Conservation (phyloP, 306 rosid species). For the Styphnolobium japonicum region DNA sequence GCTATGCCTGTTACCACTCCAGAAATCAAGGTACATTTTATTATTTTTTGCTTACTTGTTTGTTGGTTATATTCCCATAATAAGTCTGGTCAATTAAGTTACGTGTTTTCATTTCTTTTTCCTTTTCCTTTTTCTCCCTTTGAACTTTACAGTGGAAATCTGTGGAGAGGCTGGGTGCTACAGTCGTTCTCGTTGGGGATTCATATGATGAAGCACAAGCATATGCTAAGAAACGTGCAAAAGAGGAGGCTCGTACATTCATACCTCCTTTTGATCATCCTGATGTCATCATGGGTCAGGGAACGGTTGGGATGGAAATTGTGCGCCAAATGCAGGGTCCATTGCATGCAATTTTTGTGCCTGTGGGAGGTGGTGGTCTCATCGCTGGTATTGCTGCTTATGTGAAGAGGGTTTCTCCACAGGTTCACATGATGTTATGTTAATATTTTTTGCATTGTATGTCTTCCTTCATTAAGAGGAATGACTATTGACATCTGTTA, state of each 20-base stretch:
- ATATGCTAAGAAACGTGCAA: constrained; percentile 70
- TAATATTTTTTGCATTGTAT: not conserved
- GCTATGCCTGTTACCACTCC: constrained; percentile 94
- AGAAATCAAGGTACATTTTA: constrained; percentile 68
- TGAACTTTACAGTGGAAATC: constrained; percentile 67
- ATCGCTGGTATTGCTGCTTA: constrained; percentile 98
- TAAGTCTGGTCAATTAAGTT: not conserved
- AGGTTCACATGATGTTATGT: constrained; percentile 49
- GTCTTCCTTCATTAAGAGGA: not conserved
- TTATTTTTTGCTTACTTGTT: not conserved
- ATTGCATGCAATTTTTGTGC: constrained; percentile 87
- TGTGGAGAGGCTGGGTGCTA: constrained; percentile 81
- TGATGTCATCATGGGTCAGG: constrained; percentile 90
- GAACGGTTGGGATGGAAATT: constrained; percentile 95
- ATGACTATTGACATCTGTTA: constrained; percentile 5
- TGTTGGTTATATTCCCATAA: not conserved
- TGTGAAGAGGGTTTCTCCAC: constrained; percentile 86
- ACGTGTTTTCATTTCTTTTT: not conserved
- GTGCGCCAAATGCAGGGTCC: constrained; percentile 67
- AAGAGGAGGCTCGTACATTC: constrained; percentile 73
- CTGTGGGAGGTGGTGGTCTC: constrained; percentile 97
- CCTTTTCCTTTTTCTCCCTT: not conserved
- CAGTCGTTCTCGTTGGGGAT: constrained; percentile 83
- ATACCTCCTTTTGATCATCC: constrained; percentile 97
- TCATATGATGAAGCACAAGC: constrained; percentile 94